phyloP scores from a whole-genome alignment of 1,139 yeast genomes.

The Geotrichum reessii region DNA sequence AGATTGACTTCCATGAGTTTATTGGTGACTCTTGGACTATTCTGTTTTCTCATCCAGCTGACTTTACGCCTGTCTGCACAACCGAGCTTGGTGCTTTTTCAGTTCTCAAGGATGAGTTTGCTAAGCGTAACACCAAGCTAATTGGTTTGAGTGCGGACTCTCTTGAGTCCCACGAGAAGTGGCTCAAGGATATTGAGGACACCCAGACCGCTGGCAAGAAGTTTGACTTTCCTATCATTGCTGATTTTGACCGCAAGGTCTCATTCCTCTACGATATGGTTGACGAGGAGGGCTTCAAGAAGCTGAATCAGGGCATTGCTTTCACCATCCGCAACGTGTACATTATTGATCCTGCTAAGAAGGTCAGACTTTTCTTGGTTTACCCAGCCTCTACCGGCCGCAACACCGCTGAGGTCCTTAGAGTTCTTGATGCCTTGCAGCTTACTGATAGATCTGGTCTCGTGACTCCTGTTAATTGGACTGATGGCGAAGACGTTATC shows the following conservation, averaged over 20 bases:
- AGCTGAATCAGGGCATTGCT: conserved; percentile 59
- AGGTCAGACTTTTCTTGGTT: conserved; percentile 71
- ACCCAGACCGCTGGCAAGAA: conserved; percentile 56
- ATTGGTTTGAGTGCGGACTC: conserved; percentile 81
- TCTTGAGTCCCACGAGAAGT: conserved; percentile 66
- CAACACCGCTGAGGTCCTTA: conserved; percentile 79
- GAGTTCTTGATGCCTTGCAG: conserved; percentile 83
- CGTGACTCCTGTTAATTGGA: conserved; percentile 74
- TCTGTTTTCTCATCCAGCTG: conserved; percentile 88
- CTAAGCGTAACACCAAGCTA: conserved; percentile 71
- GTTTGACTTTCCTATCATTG: conserved; percentile 80
- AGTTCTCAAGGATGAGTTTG: conserved; percentile 73
- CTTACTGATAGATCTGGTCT: conserved; percentile 70
- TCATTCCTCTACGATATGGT: conserved; percentile 86
- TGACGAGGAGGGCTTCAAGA: conserved; percentile 79
- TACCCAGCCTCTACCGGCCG: conserved; percentile 93
- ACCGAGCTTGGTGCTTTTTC: conserved; percentile 93
- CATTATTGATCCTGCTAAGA: conserved; percentile 81
- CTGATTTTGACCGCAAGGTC: conserved; percentile 73
- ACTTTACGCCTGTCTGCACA: conserved; percentile 92
- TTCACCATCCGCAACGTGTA: conserved; percentile 85
- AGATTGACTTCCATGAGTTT: conserved; percentile 73
- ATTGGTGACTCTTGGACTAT: conserved; percentile 79
- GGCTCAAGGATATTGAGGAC: conserved; percentile 88
- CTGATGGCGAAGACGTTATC: conserved; percentile 77